Base-by-base conservation (phyloP, 768 basidiomycete species). In the Lentinus tigrinus region DNA sequence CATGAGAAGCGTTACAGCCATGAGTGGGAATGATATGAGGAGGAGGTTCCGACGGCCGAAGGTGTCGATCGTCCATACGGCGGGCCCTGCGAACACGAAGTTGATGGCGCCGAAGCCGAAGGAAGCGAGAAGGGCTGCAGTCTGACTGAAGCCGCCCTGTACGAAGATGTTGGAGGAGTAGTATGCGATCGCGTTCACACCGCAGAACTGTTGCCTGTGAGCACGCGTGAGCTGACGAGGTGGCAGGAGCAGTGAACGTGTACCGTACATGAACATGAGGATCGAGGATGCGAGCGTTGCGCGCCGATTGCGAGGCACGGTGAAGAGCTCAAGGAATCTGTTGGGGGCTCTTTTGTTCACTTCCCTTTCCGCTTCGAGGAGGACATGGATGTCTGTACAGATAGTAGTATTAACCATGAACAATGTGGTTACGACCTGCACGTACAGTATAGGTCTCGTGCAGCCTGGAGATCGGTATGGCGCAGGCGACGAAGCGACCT, bases 131-230 rank as follows among this genome's bases (percentile, higher is more conserved):
- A 94, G 72, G 0, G 90, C 82, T 8, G 81, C 70, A 36, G 76
- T 77, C 4, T 76, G 63, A 4, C 70, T 72, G 68, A 84, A 85
- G 10, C 82, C 83, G 1, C 87, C 84, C 1, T 77, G 24, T 11
- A 75, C 61, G 73, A 94, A 93, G 70, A 93, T 81, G 19, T 79
- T 82, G 0, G 87, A 87, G 0, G 87, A 89, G 69, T 93, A 93
- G 75, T 89, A 93, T 3, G 89, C 86, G 58, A 80, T 80, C 51
- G 84, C 84, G 69, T 91, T 90, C 72, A 91, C 85, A 55, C 89
- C 89, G 64, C 88, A 89, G 77, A 91, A 87, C 71, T 91, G 88
- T 65, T 91, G 40, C 64, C 72, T 72, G 64, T 40, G 14, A 40
- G 17, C 39, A 16, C 39, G 21, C 14, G 39, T 6, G 39, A 21